These are phyloP conservation scores for Lepidium campestre DNA, from an alignment of 441 rosid species.

Conservation along the genomic window DNA sequence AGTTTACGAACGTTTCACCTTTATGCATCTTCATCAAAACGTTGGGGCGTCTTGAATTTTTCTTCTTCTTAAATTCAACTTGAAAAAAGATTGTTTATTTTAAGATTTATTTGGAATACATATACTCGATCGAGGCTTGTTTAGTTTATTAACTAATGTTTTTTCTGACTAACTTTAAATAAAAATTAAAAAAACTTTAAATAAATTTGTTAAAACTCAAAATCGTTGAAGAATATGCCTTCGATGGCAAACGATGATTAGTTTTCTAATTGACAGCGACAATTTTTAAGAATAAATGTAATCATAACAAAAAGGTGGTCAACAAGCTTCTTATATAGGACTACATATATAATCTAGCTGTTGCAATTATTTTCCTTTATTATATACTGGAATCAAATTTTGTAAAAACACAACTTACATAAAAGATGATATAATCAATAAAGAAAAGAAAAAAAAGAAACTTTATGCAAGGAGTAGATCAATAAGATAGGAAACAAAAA, in stretches of 20 bases:
- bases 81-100: no score
- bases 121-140: background rate
- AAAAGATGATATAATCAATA: background rate
- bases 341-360: background rate
- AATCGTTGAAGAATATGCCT: background rate
- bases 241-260: background rate
- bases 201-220: background rate
- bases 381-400: background rate
- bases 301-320: background rate
- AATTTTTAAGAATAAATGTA: background rate
- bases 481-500: constrained; percentile 22
- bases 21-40: background rate
- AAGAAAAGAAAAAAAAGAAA: no score
- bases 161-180: background rate
- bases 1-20: background rate
- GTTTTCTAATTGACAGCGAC: background rate
- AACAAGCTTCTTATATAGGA: background rate
- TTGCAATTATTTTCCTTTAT: background rate
- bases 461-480: constrained; percentile 5
- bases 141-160: background rate
- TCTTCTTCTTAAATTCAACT: no score
- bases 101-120: background rate
- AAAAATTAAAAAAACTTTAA: no score
- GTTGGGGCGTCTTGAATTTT: background rate
- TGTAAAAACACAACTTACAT: background rate